These are phyloP conservation scores for Fusarium palustre DNA, from an alignment of 2,329 filamentous ascomycete species.

Conservation along the genomic window DNA sequence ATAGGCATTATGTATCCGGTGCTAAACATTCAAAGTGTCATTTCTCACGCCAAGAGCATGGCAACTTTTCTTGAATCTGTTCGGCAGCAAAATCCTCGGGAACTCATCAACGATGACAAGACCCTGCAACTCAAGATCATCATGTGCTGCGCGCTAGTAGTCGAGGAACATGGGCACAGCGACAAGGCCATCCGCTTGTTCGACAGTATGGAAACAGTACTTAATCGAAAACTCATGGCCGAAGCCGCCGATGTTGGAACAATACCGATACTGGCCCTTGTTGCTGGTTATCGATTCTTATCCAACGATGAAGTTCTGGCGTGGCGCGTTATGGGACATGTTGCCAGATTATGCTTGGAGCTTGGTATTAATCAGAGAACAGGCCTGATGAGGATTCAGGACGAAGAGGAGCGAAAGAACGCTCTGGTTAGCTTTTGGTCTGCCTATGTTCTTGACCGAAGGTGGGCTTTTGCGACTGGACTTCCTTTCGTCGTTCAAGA, in stretches of 20 bases:
- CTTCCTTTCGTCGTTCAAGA: constrained; percentile 89
- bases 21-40: constrained; percentile 77
- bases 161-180: constrained; percentile 84
- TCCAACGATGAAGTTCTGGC: constrained; percentile 86
- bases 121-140: constrained; percentile 84
- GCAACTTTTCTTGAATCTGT: constrained; percentile 76
- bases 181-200: constrained; percentile 79
- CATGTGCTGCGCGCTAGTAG: constrained; percentile 79
- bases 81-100: constrained; percentile 51
- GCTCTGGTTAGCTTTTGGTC: constrained; percentile 86
- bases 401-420: constrained; percentile 74
- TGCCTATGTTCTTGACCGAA: constrained; percentile 83
- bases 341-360: constrained; percentile 81
- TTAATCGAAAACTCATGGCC: constrained; percentile 74
- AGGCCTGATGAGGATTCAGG: constrained; percentile 75
- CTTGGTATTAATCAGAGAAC: constrained; percentile 85
- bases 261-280: constrained; percentile 64
- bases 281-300: constrained; percentile 81
- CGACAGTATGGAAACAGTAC: constrained; percentile 76
- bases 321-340: constrained; percentile 88
- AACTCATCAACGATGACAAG: constrained; percentile 61
- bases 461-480: constrained; percentile 91
- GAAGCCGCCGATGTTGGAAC: constrained; percentile 61
- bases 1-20: constrained; percentile 94
- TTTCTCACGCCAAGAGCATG: constrained; percentile 75